Percentiles rank a stretch among this genome's conserved stretches.
Conservation (phyloP, 192 early-diverging fungal genomes). For the Chytriomyces sp. region DNA sequence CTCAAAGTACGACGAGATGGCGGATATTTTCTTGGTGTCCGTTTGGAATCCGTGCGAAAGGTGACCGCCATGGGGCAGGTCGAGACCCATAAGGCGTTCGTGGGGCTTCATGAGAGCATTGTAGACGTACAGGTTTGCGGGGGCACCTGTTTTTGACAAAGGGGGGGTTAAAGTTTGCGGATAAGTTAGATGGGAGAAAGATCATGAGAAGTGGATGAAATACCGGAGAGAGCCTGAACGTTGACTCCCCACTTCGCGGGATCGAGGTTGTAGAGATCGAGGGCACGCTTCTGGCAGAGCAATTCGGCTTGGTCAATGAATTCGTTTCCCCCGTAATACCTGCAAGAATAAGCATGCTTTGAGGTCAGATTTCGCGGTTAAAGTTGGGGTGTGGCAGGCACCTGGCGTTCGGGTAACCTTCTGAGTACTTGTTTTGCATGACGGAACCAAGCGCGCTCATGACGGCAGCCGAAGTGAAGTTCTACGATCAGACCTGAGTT, state of each 20-base stretch:
- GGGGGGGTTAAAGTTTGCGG: neutral
- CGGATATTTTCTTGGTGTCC: slow-evolving; percentile 94
- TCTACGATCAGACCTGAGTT: slow-evolving; percentile 56
- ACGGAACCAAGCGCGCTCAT: slow-evolving; percentile 96
- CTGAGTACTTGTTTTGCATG: slow-evolving; percentile 99
- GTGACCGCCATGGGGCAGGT: slow-evolving; percentile 97
- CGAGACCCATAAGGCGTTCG: slow-evolving; percentile 97
- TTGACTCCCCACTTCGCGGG: slow-evolving; percentile 94
- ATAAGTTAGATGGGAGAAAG: neutral
- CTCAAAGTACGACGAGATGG: slow-evolving; percentile 94
- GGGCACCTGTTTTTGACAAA: slow-evolving; percentile 63
- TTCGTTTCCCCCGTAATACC: slow-evolving; percentile 99
- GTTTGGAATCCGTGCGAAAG: slow-evolving; percentile 99
- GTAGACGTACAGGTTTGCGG: slow-evolving; percentile 98
- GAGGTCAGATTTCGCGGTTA: neutral
- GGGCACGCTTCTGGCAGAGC: slow-evolving; percentile 92
- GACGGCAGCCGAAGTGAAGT: slow-evolving; percentile 96
- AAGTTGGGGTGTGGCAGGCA: slow-evolving; percentile 26
- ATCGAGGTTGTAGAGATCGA: slow-evolving; percentile 89
- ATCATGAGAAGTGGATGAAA: neutral
- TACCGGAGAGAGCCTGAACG: slow-evolving; percentile 90
- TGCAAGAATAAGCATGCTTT: slow-evolving; percentile 31
- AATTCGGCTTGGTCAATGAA: slow-evolving; percentile 93
- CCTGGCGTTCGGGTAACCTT: slow-evolving; percentile 94
- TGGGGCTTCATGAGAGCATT: slow-evolving; percentile 93